phyloP scores from a whole-genome alignment of 306 rosid species.

The peach (Prunus persica) region Prunus_persica_NCBIv2 NC_034014.1:7646001-7646500 shows the following conservation, averaged over 20 bases:
- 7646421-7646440: neutral
- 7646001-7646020: slow-evolving; percentile 52
- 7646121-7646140: slow-evolving; percentile 55
- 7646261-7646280: no score
- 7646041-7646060: slow-evolving; percentile 85
- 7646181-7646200: neutral
- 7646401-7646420: no score
- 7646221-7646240: no score
- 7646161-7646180: neutral
- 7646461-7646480: slow-evolving; percentile 70
- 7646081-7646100: slow-evolving; percentile 82
- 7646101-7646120: slow-evolving; percentile 85
- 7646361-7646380: no score
- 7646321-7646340: no score
- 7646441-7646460: slow-evolving; percentile 2
- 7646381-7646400: no score
- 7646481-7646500: slow-evolving; percentile 88
- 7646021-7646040: slow-evolving; percentile 81
- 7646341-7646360: no score
- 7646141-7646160: neutral
- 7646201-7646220: no score
- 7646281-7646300: no score
- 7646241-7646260: no score
- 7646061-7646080: slow-evolving; percentile 96
- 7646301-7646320: no score